phyloP scores from a whole-genome alignment of 768 basidiomycete species.

The Mycena alexandri region DNA sequence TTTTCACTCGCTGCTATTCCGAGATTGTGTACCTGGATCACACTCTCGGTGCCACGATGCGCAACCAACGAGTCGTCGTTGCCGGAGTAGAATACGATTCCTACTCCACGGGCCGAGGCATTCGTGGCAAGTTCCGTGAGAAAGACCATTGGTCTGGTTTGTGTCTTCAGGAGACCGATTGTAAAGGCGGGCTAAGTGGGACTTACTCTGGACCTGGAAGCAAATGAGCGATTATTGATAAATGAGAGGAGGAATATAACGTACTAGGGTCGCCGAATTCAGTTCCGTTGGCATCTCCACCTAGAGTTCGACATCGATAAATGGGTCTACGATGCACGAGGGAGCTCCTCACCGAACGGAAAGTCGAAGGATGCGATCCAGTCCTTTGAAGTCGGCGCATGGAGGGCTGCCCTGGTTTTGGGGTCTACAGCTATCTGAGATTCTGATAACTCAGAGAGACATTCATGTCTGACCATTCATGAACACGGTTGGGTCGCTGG shows the following conservation, averaged over 20 bases:
- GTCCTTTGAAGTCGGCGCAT: conserved; percentile 73
- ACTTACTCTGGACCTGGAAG: conserved; percentile 40
- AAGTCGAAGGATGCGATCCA: conserved; percentile 48
- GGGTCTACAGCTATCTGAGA: conserved; percentile 50
- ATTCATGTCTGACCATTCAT: conserved; percentile 64
- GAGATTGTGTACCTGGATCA: conserved; percentile 50
- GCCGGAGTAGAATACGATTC: conserved; percentile 60
- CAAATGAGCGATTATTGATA: background rate
- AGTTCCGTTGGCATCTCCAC: conserved; percentile 1
- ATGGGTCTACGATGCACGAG: background rate
- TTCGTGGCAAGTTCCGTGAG: conserved; percentile 61
- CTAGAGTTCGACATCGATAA: background rate
- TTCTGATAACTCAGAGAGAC: background rate
- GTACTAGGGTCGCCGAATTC: conserved; percentile 27
- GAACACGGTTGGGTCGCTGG: conserved; percentile 53
- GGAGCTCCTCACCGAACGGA: conserved; percentile 47
- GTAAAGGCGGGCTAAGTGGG: background rate
- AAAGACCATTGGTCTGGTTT: conserved; percentile 59
- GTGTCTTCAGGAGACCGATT: background rate
- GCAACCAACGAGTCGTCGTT: conserved; percentile 64
- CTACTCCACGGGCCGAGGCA: conserved; percentile 50
- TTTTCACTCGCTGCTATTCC: background rate
- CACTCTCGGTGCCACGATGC: conserved; percentile 62
- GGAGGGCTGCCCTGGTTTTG: conserved; percentile 67
- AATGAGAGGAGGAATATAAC: background rate